Evolutionary conservation across 2,329 filamentous ascomycete species (phyloP).

Genomic region (Cordyceps pruinosa): DNA sequence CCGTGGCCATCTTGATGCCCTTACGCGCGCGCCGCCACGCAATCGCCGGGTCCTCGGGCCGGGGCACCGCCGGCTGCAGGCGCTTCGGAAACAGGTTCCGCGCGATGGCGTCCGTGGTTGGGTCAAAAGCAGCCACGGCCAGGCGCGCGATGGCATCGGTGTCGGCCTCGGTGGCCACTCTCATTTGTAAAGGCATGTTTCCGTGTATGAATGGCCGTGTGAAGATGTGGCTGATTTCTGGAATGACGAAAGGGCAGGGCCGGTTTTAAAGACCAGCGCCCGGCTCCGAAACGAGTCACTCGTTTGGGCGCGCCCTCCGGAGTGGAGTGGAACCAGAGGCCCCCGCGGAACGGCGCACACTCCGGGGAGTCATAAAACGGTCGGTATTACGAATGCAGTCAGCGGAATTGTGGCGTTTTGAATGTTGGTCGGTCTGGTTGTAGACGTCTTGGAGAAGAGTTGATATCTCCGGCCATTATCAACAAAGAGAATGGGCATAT

Average conservation of each 20-base stretch:
- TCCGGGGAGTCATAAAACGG: not conserved
- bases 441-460: too few relatives aligned
- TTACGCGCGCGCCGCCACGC: conserved; percentile 16
- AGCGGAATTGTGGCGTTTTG: too few relatives aligned
- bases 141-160: conserved; percentile 20
- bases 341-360: not conserved
- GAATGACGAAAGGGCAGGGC: not conserved
- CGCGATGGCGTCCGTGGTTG: conserved; percentile 14
- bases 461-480: not conserved
- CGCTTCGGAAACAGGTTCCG: conserved; percentile 14
- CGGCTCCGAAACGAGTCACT: not conserved
- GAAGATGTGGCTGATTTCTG: not conserved
- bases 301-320: conserved; percentile 1
- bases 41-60: conserved; percentile 1
- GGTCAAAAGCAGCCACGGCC: conserved; percentile 19
- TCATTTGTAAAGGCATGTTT: conserved; percentile 20
- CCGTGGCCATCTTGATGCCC: conserved; percentile 10
- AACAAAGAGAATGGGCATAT: too few relatives aligned
- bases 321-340: not conserved
- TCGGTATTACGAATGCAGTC: not conserved
- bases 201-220: too few relatives aligned
- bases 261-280: not conserved
- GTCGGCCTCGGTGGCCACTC: conserved; percentile 21
- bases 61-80: conserved; percentile 9
- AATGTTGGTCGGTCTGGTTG: too few relatives aligned